Percentiles rank a stretch among this genome's conserved stretches.
Evolutionary conservation across 305 asterid genomes (phyloP).

Genomic region (Ilex paraguariensis): DNA sequence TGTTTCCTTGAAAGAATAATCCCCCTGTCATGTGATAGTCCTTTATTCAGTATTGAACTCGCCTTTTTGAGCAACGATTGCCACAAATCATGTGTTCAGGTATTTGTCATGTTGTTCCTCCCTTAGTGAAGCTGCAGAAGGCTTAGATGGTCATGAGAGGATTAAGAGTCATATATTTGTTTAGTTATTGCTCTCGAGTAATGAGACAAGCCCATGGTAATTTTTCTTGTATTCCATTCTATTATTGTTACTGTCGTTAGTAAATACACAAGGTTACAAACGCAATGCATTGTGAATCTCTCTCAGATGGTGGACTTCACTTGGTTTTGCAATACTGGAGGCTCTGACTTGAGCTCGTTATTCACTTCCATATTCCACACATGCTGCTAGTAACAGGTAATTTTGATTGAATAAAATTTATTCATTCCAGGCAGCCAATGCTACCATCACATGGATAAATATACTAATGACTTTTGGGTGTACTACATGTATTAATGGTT

Average conservation of each 20-base stretch:
- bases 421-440: not conserved
- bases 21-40: too few relatives aligned
- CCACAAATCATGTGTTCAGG: conserved; percentile 31
- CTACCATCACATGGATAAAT: not conserved
- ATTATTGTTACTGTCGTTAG: not conserved
- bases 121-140: conserved; percentile 94
- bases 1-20: too few relatives aligned
- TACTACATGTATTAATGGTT: too few relatives aligned
- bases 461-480: too few relatives aligned
- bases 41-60: not conserved
- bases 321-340: conserved; percentile 82
- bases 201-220: conserved; percentile 52
- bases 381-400: conserved; percentile 92
- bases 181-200: conserved; percentile 36
- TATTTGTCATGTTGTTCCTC: conserved; percentile 77
- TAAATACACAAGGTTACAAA: too few relatives aligned
- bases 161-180: conserved; percentile 78
- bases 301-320: conserved; percentile 98
- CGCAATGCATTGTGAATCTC: conserved; percentile 8
- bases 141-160: conserved; percentile 97
- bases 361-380: conserved; percentile 87
- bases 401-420: not conserved
- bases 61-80: not conserved
- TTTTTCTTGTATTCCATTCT: conserved; percentile 10
- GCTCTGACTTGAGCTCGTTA: conserved; percentile 67